Percentiles rank a stretch among this genome's conserved stretches.
phyloP scores from a whole-genome alignment of 345 rosid genomes.

The Eutrema heterophyllum region DNA sequence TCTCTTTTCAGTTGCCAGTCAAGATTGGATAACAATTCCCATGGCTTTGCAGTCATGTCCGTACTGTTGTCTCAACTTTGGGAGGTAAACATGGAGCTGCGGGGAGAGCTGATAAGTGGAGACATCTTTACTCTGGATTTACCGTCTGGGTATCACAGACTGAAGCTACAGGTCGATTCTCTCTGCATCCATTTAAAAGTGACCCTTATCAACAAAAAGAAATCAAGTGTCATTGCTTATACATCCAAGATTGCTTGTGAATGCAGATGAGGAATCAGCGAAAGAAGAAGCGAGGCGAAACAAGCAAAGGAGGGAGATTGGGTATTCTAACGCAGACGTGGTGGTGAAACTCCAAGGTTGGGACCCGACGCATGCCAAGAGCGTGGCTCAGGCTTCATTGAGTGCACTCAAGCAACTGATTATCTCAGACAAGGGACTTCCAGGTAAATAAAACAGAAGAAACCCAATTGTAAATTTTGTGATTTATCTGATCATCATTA shows the following conservation, averaged over 20 bases:
- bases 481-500: not conserved
- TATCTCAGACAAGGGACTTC: constrained; percentile 70
- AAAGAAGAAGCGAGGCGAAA: constrained; percentile 68
- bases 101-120: constrained; percentile 57
- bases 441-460: constrained; percentile 43
- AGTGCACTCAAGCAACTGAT: constrained; percentile 80
- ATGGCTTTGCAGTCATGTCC: constrained; percentile 63
- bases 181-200: not conserved
- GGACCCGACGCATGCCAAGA: constrained; percentile 67
- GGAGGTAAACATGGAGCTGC: constrained; percentile 84
- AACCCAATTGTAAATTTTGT: not conserved
- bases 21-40: not conserved
- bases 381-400: constrained; percentile 77
- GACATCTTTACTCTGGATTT: constrained; percentile 79
- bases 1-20: not conserved
- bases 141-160: constrained; percentile 83
- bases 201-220: not conserved
- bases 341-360: constrained; percentile 90
- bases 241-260: not conserved
- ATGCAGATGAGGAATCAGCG: constrained; percentile 68
- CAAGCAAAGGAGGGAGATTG: constrained; percentile 44
- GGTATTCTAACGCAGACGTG: constrained; percentile 81
- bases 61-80: constrained; percentile 80
- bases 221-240: not conserved
- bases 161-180: constrained; percentile 56